These are phyloP conservation scores for Tylopilus sp. DNA, from an alignment of 1,284 basidiomycete genomes.

Conservation along the genomic window DNA sequence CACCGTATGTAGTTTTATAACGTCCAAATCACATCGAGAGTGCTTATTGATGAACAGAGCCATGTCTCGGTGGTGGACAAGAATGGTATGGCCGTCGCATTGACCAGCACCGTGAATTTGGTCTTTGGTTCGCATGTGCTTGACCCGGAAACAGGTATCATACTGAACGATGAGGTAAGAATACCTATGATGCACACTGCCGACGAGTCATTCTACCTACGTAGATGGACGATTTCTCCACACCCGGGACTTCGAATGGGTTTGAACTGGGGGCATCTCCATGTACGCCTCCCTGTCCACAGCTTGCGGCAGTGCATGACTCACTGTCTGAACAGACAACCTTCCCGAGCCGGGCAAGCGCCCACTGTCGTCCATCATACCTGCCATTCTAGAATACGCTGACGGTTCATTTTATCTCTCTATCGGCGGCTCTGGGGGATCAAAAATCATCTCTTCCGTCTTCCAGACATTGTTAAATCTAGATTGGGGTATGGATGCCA, in stretches of 20 bases:
- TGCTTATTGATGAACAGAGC: slow-evolving; percentile 56
- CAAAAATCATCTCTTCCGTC: slow-evolving; percentile 81
- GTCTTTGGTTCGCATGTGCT: slow-evolving; percentile 88
- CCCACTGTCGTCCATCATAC: slow-evolving; percentile 83
- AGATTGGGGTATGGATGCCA: slow-evolving; percentile 81
- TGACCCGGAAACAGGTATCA: slow-evolving; percentile 83
- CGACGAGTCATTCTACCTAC: too few relatives aligned
- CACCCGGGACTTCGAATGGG: slow-evolving; percentile 77
- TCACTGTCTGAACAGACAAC: slow-evolving; percentile 62
- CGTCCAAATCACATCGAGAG: slow-evolving; percentile 5
- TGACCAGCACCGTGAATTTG: slow-evolving; percentile 89
- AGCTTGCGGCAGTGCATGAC: too few relatives aligned
- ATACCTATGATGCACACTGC: neutral
- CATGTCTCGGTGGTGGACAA: slow-evolving; percentile 83
- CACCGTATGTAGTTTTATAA: slow-evolving; percentile 61
- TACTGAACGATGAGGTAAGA: slow-evolving; percentile 83
- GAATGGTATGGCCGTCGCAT: slow-evolving; percentile 81
- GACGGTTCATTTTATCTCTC: slow-evolving; percentile 76
- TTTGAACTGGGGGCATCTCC: slow-evolving; percentile 88
- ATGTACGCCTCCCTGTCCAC: slow-evolving; percentile 54
- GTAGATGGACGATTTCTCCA: slow-evolving; percentile 88
- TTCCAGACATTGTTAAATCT: slow-evolving; percentile 85
- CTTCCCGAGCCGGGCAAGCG: slow-evolving; percentile 87
- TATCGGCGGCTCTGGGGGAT: slow-evolving; percentile 87
- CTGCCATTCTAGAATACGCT: slow-evolving; percentile 78